A percentile compares a stretch with the other conserved stretches of the same genome.
Evolutionary conservation across 2,329 filamentous ascomycete genomes (phyloP).

Genomic region (Aureobasidium sp.): DNA sequence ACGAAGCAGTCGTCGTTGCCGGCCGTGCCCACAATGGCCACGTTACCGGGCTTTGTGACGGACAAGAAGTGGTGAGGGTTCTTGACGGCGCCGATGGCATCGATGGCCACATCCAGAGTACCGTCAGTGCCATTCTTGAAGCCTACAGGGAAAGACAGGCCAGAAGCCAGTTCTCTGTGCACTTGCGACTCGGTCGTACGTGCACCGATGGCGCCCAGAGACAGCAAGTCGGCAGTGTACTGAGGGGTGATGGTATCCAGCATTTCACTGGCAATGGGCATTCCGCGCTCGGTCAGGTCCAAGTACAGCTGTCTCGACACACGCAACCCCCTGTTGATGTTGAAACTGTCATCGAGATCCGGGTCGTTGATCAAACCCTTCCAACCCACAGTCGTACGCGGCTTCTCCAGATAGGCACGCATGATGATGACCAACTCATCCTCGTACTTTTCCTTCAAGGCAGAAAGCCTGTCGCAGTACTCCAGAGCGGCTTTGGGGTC

Average conservation of each 20-base stretch:
- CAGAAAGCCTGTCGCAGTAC: conserved; percentile 79
- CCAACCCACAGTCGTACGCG: conserved; percentile 95
- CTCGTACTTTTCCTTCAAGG: conserved; percentile 79
- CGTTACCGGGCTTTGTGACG: conserved; percentile 92
- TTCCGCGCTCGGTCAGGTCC: conserved; percentile 82
- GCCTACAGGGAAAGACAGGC: conserved; percentile 91
- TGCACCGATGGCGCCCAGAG: conserved; percentile 89
- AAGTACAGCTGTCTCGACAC: conserved; percentile 85
- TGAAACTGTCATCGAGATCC: conserved; percentile 95
- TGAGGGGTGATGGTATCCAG: conserved; percentile 96
- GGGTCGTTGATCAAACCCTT: conserved; percentile 98
- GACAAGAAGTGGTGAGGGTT: conserved; percentile 96
- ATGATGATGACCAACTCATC: conserved; percentile 91
- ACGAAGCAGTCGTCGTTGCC: conserved; percentile 98
- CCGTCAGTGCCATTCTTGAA: conserved; percentile 99
- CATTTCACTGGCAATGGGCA: conserved; percentile 97
- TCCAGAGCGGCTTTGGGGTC: conserved; percentile 84
- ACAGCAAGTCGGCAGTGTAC: conserved; percentile 87
- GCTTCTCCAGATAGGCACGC: conserved; percentile 98
- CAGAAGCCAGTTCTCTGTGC: conserved; percentile 88
- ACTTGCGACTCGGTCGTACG: conserved; percentile 93
- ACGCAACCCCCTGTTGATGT: conserved; percentile 95
- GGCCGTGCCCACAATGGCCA: conserved; percentile 86
- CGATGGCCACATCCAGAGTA: conserved; percentile 78
- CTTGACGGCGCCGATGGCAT: conserved; percentile 86